Conservation (phyloP, 352 stramenopile genomes). For the Pythium monospermum region DNA sequence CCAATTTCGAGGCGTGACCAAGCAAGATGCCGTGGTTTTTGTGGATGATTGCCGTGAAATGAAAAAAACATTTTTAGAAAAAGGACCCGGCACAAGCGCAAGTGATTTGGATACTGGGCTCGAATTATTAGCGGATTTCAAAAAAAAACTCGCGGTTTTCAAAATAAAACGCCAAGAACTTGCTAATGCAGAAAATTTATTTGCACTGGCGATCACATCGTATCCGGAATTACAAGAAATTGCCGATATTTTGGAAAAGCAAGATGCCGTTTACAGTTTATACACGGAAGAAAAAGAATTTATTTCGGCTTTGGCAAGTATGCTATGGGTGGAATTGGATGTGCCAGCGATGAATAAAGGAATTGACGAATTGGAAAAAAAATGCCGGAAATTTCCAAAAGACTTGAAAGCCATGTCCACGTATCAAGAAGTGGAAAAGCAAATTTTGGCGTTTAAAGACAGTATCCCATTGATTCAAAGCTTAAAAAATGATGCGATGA, state of each 20-base stretch:
- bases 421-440: constrained; percentile 88
- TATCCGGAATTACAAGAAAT: constrained; percentile 90
- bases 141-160: constrained; percentile 69
- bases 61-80: constrained; percentile 82
- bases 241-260: constrained; percentile 79
- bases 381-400: constrained; percentile 88
- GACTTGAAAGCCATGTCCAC: constrained; percentile 88
- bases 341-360: constrained; percentile 89
- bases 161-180: constrained; percentile 84
- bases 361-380: constrained; percentile 92
- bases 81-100: constrained; percentile 77
- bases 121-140: constrained; percentile 84
- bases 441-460: constrained; percentile 92
- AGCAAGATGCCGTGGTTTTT: constrained; percentile 88
- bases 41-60: constrained; percentile 81
- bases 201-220: constrained; percentile 87
- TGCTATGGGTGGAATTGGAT: constrained; percentile 93
- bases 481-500: constrained; percentile 94
- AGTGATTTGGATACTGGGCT: constrained; percentile 87
- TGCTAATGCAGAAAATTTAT: constrained; percentile 93
- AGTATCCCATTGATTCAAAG: constrained; percentile 92
- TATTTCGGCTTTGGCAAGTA: constrained; percentile 80
- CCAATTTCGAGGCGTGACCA: constrained; percentile 92
- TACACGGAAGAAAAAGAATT: constrained; percentile 95
- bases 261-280: constrained; percentile 87